phyloP scores from a whole-genome alignment of 2,329 filamentous ascomycete species.

The Calonectria hawksworthii region DNA sequence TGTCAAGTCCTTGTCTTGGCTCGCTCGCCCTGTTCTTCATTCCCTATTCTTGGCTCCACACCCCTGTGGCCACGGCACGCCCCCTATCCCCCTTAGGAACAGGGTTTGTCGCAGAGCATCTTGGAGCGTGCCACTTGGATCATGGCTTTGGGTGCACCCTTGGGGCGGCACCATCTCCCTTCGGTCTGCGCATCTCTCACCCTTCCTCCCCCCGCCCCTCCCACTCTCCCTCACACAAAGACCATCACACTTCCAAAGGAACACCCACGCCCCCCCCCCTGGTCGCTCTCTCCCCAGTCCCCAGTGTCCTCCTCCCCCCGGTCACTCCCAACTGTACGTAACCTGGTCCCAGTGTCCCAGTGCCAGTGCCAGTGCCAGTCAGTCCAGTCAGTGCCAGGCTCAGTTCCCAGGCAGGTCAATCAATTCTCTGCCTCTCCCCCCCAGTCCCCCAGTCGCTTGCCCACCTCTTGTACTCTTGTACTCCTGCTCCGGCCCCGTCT shows the following conservation, averaged over 20 bases:
- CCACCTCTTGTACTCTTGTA: slow-evolving; percentile 24
- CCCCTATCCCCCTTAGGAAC: slow-evolving; percentile 35
- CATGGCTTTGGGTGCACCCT: slow-evolving; percentile 17
- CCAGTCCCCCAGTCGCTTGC: slow-evolving; percentile 28
- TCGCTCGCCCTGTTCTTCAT: slow-evolving; percentile 40
- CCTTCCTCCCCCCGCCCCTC: slow-evolving; percentile 29
- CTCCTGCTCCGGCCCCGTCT: slow-evolving; percentile 34
- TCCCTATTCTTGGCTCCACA: slow-evolving; percentile 15
- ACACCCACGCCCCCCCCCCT: slow-evolving; percentile 39
- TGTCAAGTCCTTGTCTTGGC: slow-evolving; percentile 40
- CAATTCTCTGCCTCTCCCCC: slow-evolving; percentile 25
- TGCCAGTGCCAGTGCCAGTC: slow-evolving; percentile 27
- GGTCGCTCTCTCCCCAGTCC: slow-evolving; percentile 38
- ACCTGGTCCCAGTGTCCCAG: slow-evolving; percentile 35
- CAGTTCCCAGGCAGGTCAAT: slow-evolving; percentile 39
- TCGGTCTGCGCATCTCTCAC: slow-evolving; percentile 30
- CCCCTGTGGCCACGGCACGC: slow-evolving; percentile 7
- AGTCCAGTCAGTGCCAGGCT: slow-evolving; percentile 26
- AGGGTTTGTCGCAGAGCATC: slow-evolving; percentile 43
- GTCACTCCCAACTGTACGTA: slow-evolving; percentile 31
- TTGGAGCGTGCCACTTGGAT: slow-evolving; percentile 26
- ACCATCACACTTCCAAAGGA: slow-evolving; percentile 22
- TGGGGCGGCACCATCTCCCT: slow-evolving; percentile 17
- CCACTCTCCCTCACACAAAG: slow-evolving; percentile 21
- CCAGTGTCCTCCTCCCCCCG: slow-evolving; percentile 36